Percentiles rank a stretch among this genome's conserved stretches.
These are phyloP conservation scores for Chalaropsis ovoidea DNA, from an alignment of 2,329 filamentous ascomycete genomes.

Conservation along the genomic window DNA sequence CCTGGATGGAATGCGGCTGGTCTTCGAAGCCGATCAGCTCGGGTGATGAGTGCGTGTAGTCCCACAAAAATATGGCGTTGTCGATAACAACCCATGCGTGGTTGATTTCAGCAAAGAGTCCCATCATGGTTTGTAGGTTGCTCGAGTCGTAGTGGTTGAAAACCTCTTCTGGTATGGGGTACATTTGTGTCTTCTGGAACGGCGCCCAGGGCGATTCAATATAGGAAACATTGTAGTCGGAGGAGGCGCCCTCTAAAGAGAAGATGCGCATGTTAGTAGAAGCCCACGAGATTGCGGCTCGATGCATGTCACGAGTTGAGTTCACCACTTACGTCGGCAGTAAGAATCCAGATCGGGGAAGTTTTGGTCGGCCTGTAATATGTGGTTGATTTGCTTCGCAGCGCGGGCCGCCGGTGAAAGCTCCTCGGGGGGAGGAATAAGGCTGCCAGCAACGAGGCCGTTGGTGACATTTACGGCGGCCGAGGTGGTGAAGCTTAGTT, in stretches of 20 bases:
- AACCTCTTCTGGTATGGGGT: constrained; percentile 82
- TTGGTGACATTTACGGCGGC: constrained; percentile 19
- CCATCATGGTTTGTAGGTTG: constrained; percentile 85
- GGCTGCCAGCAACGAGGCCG: constrained; percentile 21
- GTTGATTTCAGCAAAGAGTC: constrained; percentile 85
- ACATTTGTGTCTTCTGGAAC: constrained; percentile 76
- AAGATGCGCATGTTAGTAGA: constrained; percentile 30
- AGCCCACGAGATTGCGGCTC: background rate
- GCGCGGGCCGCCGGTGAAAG: constrained; percentile 67
- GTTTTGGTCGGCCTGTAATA: constrained; percentile 62
- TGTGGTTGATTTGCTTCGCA: constrained; percentile 70
- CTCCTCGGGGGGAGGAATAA: constrained; percentile 31
- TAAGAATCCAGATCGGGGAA: constrained; percentile 88
- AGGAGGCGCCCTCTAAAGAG: constrained; percentile 67
- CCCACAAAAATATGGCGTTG: constrained; percentile 93
- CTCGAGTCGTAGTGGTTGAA: constrained; percentile 86
- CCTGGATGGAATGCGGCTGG: constrained; percentile 74
- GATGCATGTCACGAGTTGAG: background rate
- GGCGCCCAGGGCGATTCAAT: constrained; percentile 66
- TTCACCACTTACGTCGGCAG: constrained; percentile 60
- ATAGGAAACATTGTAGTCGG: constrained; percentile 73
- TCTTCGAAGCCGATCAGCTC: constrained; percentile 89
- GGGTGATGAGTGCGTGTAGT: constrained; percentile 87
- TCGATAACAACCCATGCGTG: constrained; percentile 95
- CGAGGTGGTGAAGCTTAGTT: constrained; percentile 19